Base-by-base conservation (phyloP, 345 rosid species). In the Kandelia obovata region DNA sequence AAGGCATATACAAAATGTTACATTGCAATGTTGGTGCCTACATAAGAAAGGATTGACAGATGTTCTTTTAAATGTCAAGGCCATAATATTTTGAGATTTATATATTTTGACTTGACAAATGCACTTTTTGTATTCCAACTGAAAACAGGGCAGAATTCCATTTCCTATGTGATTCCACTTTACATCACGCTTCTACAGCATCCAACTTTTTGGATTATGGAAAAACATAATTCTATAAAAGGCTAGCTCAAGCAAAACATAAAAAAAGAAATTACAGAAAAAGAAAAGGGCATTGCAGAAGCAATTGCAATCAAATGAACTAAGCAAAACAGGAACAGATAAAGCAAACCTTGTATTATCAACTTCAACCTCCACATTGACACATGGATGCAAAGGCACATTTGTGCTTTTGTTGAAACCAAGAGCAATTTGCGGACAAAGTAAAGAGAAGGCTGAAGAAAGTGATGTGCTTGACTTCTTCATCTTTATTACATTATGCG, bases 291-390 rank as follows among this genome's bases (percentile, higher is more conserved):
- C 5, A 3, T 43, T 43, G 49, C 1, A 11, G 49, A 15, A 21
- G 34, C 39, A 43, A 11, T 32, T 30, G 72, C 58, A 67, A 31
- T 56, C 5, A 56, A 31, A 47, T 15, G 31, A 57, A 46, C 26
- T 13, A 37, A 49, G 15, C 53, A 31, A 15, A 31, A 68, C 51
- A 21, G 62, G 65, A 1, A 39, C n/a, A n/a, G 23, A 10, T 51
- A 61, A 78, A 52, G 68, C 79, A 69, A 71, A 95, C 99, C 99
- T 92, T 71, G 63, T 71, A 19, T 86, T 85, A 76, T 92, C 92
- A 71, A 90, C 89, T 78, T 90, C 83, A 53, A 95, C 90, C 51
- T 95, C 98, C 74, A 92, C 87, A 71, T 85, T 80, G 65, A 92
- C 87, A 21, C 61, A 70, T 61, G 83, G 65, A 68, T 73, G 76